Conservation (phyloP, 108 stramenopile species). For the Nannochloropsis gaditana region DNA sequence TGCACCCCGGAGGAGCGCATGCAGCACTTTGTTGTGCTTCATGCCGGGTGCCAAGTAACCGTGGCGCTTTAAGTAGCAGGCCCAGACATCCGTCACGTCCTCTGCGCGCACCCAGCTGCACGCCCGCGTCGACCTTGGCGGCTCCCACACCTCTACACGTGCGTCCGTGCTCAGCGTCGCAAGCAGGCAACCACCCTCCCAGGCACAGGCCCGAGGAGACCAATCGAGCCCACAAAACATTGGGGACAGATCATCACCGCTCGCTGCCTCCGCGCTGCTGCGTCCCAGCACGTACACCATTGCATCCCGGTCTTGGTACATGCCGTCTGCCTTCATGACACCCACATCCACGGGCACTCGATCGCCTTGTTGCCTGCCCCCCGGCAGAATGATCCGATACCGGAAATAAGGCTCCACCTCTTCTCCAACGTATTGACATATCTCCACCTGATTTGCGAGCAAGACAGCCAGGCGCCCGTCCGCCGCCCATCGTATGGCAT, state of each 20-base stretch:
- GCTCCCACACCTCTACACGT: neutral
- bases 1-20: neutral
- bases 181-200: neutral
- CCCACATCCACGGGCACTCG: neutral
- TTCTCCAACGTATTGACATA: neutral
- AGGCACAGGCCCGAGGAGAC: neutral
- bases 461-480: neutral
- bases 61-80: neutral
- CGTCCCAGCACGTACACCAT: neutral
- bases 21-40: neutral
- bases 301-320: neutral
- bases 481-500: neutral
- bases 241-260: neutral
- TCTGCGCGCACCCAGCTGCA: neutral
- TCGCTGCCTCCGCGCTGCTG: neutral
- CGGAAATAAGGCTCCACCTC: neutral
- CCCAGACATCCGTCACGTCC: neutral
- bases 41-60: neutral
- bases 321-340: neutral
- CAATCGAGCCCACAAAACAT: neutral
- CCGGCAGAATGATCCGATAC: neutral
- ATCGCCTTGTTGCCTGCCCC: neutral
- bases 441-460: neutral
- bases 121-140: neutral
- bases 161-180: neutral